Conservation (phyloP, 2,329 filamentous ascomycete species). For the Hymenoscyphus linearis region DNA sequence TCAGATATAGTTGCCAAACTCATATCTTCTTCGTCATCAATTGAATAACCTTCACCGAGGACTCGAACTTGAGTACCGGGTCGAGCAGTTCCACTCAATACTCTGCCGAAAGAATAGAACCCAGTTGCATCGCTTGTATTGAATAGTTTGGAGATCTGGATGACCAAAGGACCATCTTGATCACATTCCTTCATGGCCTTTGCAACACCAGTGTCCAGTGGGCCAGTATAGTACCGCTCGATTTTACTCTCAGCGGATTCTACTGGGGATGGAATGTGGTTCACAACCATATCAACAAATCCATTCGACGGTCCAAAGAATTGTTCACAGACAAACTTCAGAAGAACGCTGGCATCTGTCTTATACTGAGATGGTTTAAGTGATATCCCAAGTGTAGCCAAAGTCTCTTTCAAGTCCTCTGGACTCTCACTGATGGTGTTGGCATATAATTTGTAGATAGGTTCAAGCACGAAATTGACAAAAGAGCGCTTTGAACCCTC, state of each 20-base stretch:
- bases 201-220: constrained; percentile 74
- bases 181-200: constrained; percentile 76
- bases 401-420: constrained; percentile 72
- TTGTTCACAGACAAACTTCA: constrained; percentile 86
- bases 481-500: constrained; percentile 79
- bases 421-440: constrained; percentile 90
- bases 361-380: constrained; percentile 92
- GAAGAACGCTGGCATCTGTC: constrained; percentile 79
- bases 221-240: constrained; percentile 87
- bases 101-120: constrained; percentile 85
- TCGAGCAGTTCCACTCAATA: constrained; percentile 85
- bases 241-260: constrained; percentile 72
- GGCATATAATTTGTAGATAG: constrained; percentile 95
- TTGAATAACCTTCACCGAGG: constrained; percentile 88
- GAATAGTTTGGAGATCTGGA: constrained; percentile 91
- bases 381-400: constrained; percentile 73
- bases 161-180: constrained; percentile 83
- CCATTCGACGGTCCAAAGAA: constrained; percentile 89
- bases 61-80: constrained; percentile 82
- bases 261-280: constrained; percentile 82
- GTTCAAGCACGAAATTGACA: constrained; percentile 90
- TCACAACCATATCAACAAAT: constrained; percentile 92
- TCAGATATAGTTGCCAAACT: constrained; percentile 75
- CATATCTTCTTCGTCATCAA: constrained; percentile 98
- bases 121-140: constrained; percentile 84